Evolutionary conservation across 768 basidiomycete genomes (phyloP), one percentile per base, ranked within the genome.

Genomic region (Gymnopilus junonius): DNA sequence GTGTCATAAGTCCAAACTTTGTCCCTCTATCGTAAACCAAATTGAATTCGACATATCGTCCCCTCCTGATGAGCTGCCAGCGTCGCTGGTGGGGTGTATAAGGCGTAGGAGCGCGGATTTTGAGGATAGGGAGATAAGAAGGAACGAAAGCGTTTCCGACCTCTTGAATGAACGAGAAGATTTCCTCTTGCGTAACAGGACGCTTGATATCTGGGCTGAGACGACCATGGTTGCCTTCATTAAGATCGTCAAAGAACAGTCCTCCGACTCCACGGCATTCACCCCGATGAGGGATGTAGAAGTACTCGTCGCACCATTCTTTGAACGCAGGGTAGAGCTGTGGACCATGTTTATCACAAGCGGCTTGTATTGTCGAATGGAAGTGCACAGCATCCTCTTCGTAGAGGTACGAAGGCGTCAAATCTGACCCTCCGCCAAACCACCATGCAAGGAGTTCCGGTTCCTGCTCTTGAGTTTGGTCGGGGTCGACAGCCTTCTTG

Each of bases 301-400:
- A 99, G 79, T 99, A 99, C 74, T 96, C 90, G 77, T 99, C 97
- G 79, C 97, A 98, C 94, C 95, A 98, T 67, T 85, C 85, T 74
- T 99, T 99, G 85, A 95, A 94, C 2, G 82, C 79, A 2, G 85
- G 83, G 79, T 94, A 93, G 56, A 97, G 80, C 27, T 79, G 77
- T 2, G 80, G 65, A 39, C 92, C 88, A 72, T 95, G 89, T 25
- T 79, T 74, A 67, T 92, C 90, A 74, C 94, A 96, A 1, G 91
- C 92, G 8, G 72, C 73, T 73, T 93, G 90, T 66, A 96, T 75
- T 2, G 89, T 89, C 17, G 71, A 65, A 79, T 99, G 97, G 79
- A 99, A 99, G 73, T 95, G 94, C 21, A 75, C 71, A 11, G 87
- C 94, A 73, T 99, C 97, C 60, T 92, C 91, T 60, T 89, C 87